Percentiles rank a stretch among this genome's conserved stretches.
Conservation (phyloP, 805 yeast species). For the Tetrapisispora arboricola region DNA sequence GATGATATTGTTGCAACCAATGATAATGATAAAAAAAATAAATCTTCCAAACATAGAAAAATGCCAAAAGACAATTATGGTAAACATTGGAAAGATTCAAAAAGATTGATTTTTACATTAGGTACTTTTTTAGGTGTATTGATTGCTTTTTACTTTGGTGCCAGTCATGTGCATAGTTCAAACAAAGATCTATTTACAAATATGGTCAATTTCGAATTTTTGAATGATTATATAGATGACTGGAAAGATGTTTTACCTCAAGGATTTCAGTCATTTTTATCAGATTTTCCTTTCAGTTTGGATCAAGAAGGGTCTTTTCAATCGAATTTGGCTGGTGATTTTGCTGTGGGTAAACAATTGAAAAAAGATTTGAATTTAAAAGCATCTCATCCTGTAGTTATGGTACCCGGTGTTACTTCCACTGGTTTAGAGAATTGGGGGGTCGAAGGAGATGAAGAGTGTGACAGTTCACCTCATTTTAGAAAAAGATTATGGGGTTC, state of each 20-base stretch:
- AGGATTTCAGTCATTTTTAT: constrained; percentile 48
- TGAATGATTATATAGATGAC: constrained; percentile 52
- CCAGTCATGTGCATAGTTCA: constrained; percentile 18
- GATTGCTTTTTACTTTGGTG: constrained; percentile 53
- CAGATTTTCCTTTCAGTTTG: constrained; percentile 34
- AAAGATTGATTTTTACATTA: constrained; percentile 49
- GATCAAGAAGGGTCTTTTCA: constrained; percentile 11
- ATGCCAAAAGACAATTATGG: neutral
- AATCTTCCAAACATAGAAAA: neutral
- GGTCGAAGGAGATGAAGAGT: constrained; percentile 57
- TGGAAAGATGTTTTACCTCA: constrained; percentile 69
- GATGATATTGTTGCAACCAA: neutral
- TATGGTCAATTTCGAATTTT: constrained; percentile 44
- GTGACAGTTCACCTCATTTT: constrained; percentile 78
- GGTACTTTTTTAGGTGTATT: constrained; percentile 68
- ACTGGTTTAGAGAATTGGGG: constrained; percentile 96
- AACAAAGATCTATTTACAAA: constrained; percentile 34
- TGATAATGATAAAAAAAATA: neutral
- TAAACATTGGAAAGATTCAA: constrained; percentile 34
- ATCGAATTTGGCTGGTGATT: constrained; percentile 60
- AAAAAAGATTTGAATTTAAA: constrained; percentile 39
- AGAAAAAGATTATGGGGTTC: constrained; percentile 95
- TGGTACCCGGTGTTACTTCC: constrained; percentile 94
- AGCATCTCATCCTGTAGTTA: constrained; percentile 67
- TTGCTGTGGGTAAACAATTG: constrained; percentile 74